These are phyloP conservation scores for Dispira simplex DNA, from an alignment of 192 early-diverging fungal genomes.

Conservation along the genomic window DNA sequence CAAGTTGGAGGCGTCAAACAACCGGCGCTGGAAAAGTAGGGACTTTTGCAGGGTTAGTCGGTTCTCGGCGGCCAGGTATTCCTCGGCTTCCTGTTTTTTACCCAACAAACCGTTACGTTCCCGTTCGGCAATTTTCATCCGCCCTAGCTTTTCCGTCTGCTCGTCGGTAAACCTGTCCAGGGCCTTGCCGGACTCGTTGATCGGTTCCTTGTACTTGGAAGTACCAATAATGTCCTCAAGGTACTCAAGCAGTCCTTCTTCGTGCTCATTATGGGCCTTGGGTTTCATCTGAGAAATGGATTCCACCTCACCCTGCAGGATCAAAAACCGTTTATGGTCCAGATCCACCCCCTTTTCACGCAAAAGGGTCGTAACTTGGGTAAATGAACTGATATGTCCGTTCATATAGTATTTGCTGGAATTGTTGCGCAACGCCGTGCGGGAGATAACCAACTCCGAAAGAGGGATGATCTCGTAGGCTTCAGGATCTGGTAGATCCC, in stretches of 20 bases:
- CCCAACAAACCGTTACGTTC: slow-evolving; percentile 69
- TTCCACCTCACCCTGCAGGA: slow-evolving; percentile 98
- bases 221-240: slow-evolving; percentile 99
- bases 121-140: slow-evolving; percentile 79
- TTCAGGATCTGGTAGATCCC: slow-evolving; percentile 54
- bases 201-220: slow-evolving; percentile 65
- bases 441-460: slow-evolving; percentile 63
- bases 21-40: slow-evolving; percentile 53
- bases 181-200: slow-evolving; percentile 48
- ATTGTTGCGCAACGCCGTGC: slow-evolving; percentile 50
- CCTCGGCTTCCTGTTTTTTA: slow-evolving; percentile 65
- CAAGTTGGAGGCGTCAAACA: slow-evolving; percentile 41
- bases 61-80: slow-evolving; percentile 69
- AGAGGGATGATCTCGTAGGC: slow-evolving; percentile 39
- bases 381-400: slow-evolving; percentile 44
- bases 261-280: slow-evolving; percentile 77
- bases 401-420: slow-evolving; percentile 67
- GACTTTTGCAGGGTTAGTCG: slow-evolving; percentile 54
- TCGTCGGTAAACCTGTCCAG: slow-evolving; percentile 66
- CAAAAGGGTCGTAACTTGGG: slow-evolving; percentile 70
- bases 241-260: slow-evolving; percentile 94
- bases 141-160: slow-evolving; percentile 61
- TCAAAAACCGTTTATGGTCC: slow-evolving; percentile 96
- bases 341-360: slow-evolving; percentile 81
- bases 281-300: slow-evolving; percentile 96